Percentiles rank a stretch among this genome's conserved stretches.
These are phyloP conservation scores for Aurantiochytrium sp. DNA, from an alignment of 108 stramenopile species.

Conservation along the genomic window DNA sequence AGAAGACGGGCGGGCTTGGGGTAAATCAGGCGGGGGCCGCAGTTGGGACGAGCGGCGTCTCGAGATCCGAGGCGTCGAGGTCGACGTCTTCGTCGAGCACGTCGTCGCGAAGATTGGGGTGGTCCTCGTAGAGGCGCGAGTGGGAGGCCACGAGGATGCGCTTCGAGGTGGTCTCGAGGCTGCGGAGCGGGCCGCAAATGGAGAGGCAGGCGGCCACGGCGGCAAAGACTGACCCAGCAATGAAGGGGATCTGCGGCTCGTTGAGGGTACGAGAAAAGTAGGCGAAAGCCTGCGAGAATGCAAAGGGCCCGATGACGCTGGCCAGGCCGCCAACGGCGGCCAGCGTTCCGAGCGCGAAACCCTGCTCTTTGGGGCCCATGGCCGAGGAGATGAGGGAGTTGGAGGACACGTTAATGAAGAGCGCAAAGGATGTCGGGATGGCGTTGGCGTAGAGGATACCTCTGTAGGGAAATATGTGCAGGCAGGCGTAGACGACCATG, in stretches of 20 bases:
- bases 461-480: neutral
- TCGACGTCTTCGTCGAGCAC: neutral
- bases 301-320: neutral
- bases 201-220: neutral
- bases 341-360: neutral
- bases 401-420: neutral
- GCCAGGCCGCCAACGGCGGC: neutral
- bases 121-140: neutral
- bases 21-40: too few species aligned
- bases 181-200: neutral
- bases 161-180: neutral
- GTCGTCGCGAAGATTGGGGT: neutral
- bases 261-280: neutral
- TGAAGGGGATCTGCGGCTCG: neutral
- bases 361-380: neutral
- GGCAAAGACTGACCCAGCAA: neutral
- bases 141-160: neutral
- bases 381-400: neutral
- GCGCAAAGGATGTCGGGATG: neutral
- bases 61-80: too few species aligned
- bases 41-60: too few species aligned
- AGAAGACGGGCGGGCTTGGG: too few species aligned
- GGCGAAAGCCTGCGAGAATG: neutral
- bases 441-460: neutral
- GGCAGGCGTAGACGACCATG: neutral